Percentiles rank a stretch among this genome's conserved stretches.
Evolutionary conservation across 1,139 yeast species (phyloP).

Genomic region (Hansenula sp.): DNA sequence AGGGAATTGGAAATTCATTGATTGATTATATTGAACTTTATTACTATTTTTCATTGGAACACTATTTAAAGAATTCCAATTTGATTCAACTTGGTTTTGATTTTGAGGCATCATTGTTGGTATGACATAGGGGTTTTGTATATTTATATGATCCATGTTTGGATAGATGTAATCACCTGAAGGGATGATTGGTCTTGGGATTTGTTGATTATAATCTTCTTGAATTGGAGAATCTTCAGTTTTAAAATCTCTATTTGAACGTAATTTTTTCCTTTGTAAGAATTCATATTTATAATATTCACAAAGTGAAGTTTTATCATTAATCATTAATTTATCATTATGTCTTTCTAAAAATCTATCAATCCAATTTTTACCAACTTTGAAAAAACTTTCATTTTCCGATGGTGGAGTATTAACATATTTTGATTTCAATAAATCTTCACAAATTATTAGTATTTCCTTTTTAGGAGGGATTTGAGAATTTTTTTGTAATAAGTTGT

Average conservation of each 20-base stretch:
- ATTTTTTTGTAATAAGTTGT: conserved; percentile 14
- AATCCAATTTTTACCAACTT: conserved; percentile 26
- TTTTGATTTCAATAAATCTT: conserved; percentile 18
- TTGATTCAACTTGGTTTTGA: background rate
- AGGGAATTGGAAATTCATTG: conserved; percentile 2
- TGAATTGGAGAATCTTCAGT: conserved; percentile 8
- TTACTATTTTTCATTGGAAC: conserved; percentile 1
- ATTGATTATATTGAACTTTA: conserved; percentile 1
- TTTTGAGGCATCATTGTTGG: background rate
- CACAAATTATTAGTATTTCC: conserved; percentile 21
- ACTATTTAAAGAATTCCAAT: background rate
- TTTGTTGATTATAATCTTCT: no score
- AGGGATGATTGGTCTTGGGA: background rate
- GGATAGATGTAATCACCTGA: conserved; percentile 1
- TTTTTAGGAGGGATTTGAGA: conserved; percentile 21
- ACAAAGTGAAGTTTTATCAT: conserved; percentile 15
- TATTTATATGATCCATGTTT: background rate
- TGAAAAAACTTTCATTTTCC: conserved; percentile 15
- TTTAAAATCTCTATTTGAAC: conserved; percentile 17
- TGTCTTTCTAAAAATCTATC: conserved; percentile 25
- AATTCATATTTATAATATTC: conserved; percentile 24
- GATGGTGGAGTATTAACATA: conserved; percentile 10
- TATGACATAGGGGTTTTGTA: background rate
- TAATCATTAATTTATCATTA: conserved; percentile 20
- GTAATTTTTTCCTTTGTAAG: conserved; percentile 20